Evolutionary conservation across 2,329 filamentous ascomycete species (phyloP).

Genomic region (Sporothrix sp.): DNA sequence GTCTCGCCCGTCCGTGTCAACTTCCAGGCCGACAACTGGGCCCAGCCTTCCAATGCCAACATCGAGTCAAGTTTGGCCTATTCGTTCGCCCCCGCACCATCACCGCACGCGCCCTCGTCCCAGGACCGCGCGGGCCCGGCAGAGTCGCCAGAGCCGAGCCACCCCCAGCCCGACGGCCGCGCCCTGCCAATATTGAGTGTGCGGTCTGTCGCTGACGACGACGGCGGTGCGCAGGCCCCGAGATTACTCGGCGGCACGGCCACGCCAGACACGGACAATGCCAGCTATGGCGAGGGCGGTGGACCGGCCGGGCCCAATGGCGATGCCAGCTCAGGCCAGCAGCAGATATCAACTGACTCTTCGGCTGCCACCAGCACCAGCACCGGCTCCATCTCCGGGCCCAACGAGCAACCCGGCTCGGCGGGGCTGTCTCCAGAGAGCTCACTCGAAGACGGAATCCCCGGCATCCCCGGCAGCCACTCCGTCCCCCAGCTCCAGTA

Average conservation of each 20-base stretch:
- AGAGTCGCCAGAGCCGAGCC: neutral
- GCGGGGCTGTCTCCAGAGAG: slow-evolving; percentile 40
- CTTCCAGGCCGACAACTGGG: slow-evolving; percentile 43
- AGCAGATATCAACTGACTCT: slow-evolving; percentile 40
- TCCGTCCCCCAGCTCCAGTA: slow-evolving; percentile 52
- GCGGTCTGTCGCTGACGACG: slow-evolving; percentile 1
- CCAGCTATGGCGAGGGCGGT: slow-evolving; percentile 32
- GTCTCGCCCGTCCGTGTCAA: slow-evolving; percentile 48
- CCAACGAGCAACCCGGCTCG: slow-evolving; percentile 36
- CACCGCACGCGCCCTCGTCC: slow-evolving; percentile 27
- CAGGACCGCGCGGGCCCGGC: slow-evolving; percentile 8
- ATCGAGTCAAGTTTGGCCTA: slow-evolving; percentile 32
- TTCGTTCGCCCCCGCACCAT: slow-evolving; percentile 22
- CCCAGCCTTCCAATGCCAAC: slow-evolving; percentile 40
- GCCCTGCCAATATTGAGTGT: slow-evolving; percentile 11
- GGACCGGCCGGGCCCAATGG: slow-evolving; percentile 43
- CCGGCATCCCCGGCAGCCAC: slow-evolving; percentile 31
- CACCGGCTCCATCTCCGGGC: slow-evolving; percentile 44
- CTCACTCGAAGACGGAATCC: slow-evolving; percentile 37
- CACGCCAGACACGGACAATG: slow-evolving; percentile 26
- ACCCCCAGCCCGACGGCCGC: slow-evolving; percentile 12
- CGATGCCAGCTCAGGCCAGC: slow-evolving; percentile 39
- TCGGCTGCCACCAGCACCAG: slow-evolving; percentile 48
- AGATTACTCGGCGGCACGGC: slow-evolving; percentile 11
- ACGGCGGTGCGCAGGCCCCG: neutral